Conservation (phyloP, 805 yeast genomes). For the Wickerhamomyces tratensis region DNA sequence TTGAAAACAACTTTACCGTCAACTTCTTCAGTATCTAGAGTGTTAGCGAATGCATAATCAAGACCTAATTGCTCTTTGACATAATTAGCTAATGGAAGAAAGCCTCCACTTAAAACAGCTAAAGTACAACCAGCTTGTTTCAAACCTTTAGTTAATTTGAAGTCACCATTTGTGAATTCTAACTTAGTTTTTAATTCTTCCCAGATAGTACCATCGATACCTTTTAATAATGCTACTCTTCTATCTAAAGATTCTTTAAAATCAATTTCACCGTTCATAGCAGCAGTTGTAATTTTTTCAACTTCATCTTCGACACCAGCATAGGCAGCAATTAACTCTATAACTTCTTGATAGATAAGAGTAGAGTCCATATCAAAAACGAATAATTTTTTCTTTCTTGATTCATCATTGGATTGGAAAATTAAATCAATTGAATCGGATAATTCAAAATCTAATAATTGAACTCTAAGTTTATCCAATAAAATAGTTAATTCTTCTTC, state of each 20-base stretch:
- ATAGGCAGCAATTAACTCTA: slow-evolving; percentile 88
- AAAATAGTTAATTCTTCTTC: slow-evolving; percentile 6
- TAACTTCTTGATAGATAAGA: slow-evolving; percentile 90
- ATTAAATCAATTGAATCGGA: slow-evolving; percentile 29
- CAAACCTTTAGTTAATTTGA: slow-evolving; percentile 55
- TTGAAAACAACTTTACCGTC: slow-evolving; percentile 40
- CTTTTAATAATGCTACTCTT: slow-evolving; percentile 74
- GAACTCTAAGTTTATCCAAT: slow-evolving; percentile 7
- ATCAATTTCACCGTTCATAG: slow-evolving; percentile 96
- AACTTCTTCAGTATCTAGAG: slow-evolving; percentile 37
- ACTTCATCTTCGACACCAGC: slow-evolving; percentile 88
- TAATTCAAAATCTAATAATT: slow-evolving; percentile 6
- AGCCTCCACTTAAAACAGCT: slow-evolving; percentile 94
- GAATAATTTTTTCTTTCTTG: slow-evolving; percentile 42
- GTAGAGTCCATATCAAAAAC: slow-evolving; percentile 99
- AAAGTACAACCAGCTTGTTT: slow-evolving; percentile 52
- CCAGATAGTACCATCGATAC: slow-evolving; percentile 73
- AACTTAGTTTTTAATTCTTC: slow-evolving; percentile 65
- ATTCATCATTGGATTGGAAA: slow-evolving; percentile 26
- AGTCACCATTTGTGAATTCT: slow-evolving; percentile 77
- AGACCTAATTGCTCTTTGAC: slow-evolving; percentile 58
- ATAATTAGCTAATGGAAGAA: slow-evolving; percentile 75
- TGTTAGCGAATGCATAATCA: slow-evolving; percentile 87
- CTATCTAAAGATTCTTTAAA: slow-evolving; percentile 70
- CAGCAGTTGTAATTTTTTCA: slow-evolving; percentile 79